Percentiles rank a stretch among this genome's conserved stretches.
Evolutionary conservation across 768 basidiomycete species (phyloP).

Genomic region (Candolleomyces efflorescens): DNA sequence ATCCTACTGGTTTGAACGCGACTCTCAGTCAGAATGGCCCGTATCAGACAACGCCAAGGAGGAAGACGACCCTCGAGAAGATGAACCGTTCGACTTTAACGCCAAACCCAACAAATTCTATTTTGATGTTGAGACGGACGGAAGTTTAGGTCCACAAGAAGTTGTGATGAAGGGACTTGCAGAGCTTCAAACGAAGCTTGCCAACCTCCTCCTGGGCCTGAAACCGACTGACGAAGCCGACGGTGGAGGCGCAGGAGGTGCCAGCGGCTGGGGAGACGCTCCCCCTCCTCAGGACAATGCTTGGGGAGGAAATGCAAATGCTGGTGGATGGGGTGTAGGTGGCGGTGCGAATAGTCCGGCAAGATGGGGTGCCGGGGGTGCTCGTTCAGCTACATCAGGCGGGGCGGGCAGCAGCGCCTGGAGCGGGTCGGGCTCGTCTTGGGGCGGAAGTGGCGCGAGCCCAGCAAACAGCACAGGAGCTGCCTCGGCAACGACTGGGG

Average conservation of each 20-base stretch:
- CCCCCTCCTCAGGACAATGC: slow-evolving; percentile 14
- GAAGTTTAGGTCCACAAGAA: slow-evolving; percentile 83
- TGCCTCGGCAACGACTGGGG: slow-evolving; percentile 1
- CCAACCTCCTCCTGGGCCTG: slow-evolving; percentile 71
- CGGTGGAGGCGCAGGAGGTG: neutral
- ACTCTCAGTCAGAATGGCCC: slow-evolving; percentile 87
- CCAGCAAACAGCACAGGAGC: slow-evolving; percentile 18
- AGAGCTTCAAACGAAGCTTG: slow-evolving; percentile 77
- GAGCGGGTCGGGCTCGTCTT: slow-evolving; percentile 21
- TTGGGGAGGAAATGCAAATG: slow-evolving; percentile 21
- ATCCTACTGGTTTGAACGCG: slow-evolving; percentile 88
- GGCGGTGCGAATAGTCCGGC: slow-evolving; percentile 5
- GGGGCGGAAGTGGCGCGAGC: slow-evolving; percentile 24
- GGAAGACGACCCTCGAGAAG: slow-evolving; percentile 76
- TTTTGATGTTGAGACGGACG: slow-evolving; percentile 92
- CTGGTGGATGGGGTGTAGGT: slow-evolving; percentile 12
- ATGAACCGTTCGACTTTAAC: slow-evolving; percentile 82
- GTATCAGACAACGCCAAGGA: slow-evolving; percentile 80
- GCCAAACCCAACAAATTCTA: slow-evolving; percentile 91
- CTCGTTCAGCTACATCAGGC: slow-evolving; percentile 5
- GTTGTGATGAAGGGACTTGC: slow-evolving; percentile 83
- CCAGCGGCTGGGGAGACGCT: slow-evolving; percentile 9
- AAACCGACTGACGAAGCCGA: slow-evolving; percentile 32
- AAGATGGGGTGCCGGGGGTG: slow-evolving; percentile 5
- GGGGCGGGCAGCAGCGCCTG: slow-evolving; percentile 9